Evolutionary conservation across 805 yeast genomes (phyloP).

Genomic region (Starmera amethionina): DNA sequence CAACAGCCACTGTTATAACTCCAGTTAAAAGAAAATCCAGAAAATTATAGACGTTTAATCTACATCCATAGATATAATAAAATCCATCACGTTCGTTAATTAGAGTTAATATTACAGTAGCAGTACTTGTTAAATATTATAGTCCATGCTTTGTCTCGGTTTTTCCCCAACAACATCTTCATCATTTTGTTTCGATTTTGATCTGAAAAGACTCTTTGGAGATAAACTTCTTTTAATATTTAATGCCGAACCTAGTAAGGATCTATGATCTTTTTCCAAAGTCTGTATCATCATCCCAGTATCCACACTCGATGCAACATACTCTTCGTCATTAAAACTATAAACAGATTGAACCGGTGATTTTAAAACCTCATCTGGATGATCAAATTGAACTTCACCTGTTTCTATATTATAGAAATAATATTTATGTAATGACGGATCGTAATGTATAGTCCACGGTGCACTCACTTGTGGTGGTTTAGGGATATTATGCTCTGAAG

Average conservation of each 20-base stretch:
- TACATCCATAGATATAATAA: not conserved
- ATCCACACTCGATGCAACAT: too few relatives aligned
- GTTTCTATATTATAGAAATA: constrained; percentile 23
- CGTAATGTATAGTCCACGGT: constrained; percentile 17
- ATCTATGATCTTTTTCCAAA: constrained; percentile 4
- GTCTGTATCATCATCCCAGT: too few relatives aligned
- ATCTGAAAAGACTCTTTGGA: constrained; percentile 8
- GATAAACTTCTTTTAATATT: constrained; percentile 11
- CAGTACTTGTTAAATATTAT: too few relatives aligned
- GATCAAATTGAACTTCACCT: constrained; percentile 25
- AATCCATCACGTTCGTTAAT: too few relatives aligned
- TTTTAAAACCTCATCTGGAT: constrained; percentile 28
- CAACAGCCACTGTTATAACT: not conserved
- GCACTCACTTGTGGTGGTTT: not conserved
- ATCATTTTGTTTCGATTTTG: not conserved
- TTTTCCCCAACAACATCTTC: too few relatives aligned
- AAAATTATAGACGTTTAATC: not conserved
- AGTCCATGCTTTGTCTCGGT: not conserved
- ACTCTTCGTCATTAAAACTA: too few relatives aligned
- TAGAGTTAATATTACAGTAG: too few relatives aligned
- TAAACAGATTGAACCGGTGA: not conserved
- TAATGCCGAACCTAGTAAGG: constrained; percentile 6
- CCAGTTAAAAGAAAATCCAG: constrained; percentile 1
- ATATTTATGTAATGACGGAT: constrained; percentile 20
- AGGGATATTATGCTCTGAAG: constrained; percentile 4